phyloP scores from a whole-genome alignment of 2,329 filamentous ascomycete species.

The Diplodia sapinea region DNA sequence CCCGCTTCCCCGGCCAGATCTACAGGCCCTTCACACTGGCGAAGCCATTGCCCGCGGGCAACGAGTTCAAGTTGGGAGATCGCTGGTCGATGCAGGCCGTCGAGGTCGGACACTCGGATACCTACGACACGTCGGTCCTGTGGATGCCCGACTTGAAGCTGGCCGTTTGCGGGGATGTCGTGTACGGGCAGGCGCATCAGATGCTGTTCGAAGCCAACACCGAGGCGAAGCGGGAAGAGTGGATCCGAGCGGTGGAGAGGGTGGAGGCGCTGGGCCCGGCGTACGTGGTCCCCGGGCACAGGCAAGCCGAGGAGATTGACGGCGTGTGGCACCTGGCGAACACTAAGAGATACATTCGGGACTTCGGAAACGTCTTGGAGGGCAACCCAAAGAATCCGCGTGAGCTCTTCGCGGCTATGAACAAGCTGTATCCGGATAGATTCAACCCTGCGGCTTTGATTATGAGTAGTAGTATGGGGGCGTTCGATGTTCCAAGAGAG shows the following conservation, averaged over 20 bases:
- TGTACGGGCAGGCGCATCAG: constrained; percentile 49
- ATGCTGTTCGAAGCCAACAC: constrained; percentile 47
- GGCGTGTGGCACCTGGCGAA: constrained; percentile 39
- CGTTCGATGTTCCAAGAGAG: constrained; percentile 4
- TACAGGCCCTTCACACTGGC: background rate
- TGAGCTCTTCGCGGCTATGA: constrained; percentile 33
- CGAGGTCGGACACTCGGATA: constrained; percentile 36
- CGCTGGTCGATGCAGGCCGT: constrained; percentile 35
- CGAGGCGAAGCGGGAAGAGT: constrained; percentile 40
- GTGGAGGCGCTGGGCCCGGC: constrained; percentile 43
- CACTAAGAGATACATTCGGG: constrained; percentile 41
- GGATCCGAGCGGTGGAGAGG: constrained; percentile 44
- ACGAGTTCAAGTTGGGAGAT: constrained; percentile 36
- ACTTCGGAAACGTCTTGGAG: constrained; percentile 26
- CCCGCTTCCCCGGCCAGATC: constrained; percentile 13
- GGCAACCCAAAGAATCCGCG: constrained; percentile 29
- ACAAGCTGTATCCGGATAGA: constrained; percentile 33
- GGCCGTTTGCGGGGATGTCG: constrained; percentile 48
- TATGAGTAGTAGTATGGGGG: constrained; percentile 28
- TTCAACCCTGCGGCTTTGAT: constrained; percentile 32
- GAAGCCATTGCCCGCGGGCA: constrained; percentile 32
- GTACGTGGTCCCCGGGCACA: constrained; percentile 45
- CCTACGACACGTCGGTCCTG: constrained; percentile 44
- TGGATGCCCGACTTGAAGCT: constrained; percentile 45
- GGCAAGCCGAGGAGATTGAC: constrained; percentile 37